Conservation (phyloP, 2,329 filamentous ascomycete species). For the Alternaria gaisen region DNA sequence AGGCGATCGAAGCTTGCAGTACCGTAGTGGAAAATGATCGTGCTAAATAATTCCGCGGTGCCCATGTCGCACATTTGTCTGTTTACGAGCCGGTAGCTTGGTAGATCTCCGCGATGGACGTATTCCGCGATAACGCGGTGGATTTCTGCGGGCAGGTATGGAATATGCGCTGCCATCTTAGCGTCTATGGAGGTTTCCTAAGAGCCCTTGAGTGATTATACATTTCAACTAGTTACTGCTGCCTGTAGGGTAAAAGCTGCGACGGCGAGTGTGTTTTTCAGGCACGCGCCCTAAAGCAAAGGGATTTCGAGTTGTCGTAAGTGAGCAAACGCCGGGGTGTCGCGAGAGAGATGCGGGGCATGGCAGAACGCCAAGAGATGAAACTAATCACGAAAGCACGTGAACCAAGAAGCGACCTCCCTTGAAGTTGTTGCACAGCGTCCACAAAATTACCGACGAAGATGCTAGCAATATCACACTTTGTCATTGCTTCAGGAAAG, state of each 20-base stretch:
- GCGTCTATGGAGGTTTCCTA: background rate
- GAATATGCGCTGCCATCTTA: background rate
- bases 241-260: background rate
- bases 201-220: background rate
- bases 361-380: background rate
- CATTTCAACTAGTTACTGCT: background rate
- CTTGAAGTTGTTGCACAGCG: background rate
- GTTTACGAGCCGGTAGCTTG: slow-evolving; percentile 22
- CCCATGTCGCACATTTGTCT: slow-evolving; percentile 12
- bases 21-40: slow-evolving; percentile 20
- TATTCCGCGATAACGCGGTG: slow-evolving; percentile 19
- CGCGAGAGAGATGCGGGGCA: background rate
- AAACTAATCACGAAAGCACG: slow-evolving; percentile 10
- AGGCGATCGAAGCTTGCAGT: slow-evolving; percentile 16
- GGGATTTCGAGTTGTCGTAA: background rate
- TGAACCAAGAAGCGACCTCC: background rate
- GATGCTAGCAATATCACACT: background rate
- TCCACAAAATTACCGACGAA: background rate
- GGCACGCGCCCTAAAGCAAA: background rate
- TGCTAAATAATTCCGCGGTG: slow-evolving; percentile 16
- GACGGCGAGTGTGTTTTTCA: background rate
- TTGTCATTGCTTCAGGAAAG: background rate
- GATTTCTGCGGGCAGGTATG: slow-evolving; percentile 24
- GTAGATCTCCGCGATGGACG: slow-evolving; percentile 14
- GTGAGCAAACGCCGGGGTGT: background rate